Evolutionary conservation across 75 land plant genomes (phyloP), one percentile per base, ranked within the genome.

Genomic region (Pinus albicaulis): DNA sequence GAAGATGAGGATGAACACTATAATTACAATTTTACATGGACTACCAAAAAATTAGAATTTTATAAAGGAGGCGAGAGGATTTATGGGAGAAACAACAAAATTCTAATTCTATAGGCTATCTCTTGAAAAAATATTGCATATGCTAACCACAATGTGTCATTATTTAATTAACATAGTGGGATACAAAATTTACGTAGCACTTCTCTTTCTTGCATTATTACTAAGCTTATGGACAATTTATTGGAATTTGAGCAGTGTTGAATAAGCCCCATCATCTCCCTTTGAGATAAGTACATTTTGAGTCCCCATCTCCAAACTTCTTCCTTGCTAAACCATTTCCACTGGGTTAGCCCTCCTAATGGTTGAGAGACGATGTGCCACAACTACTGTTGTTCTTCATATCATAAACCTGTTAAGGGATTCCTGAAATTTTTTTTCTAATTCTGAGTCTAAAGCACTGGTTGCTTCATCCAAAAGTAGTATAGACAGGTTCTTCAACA

Each of bases 391-490:
- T 1, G 96, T 93, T 60, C 93, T 77, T 23, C 96, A 93, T 61
- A 93, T 88, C 96, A 93, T 93, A 83, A 93, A 87, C 15, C 91
- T 79, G 55, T 93, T 93, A n/a, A 93, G 84, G 12, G 96, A 92
- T 56, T 91, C 96, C 81, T 91, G 96, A 2, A 93, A 93, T 6
- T 88, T 81, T 63, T 87, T 90, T 72, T 93, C 96, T 3, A 93
- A 93, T 71, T 89, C 96, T 0, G 93, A 81, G 84, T 93, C 96
- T 71, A 93, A 75, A 16, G 96, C 96, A 70, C 96, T 93, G 14
- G 96, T 96, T 13, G 99, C 99, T 78, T 96, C 99, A 71, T 96
- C 99, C n/a, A 95, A 84, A 7, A 96, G 86, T 58, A 91, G 82
- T 25, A 90, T 93, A 20, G 90, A 91, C 4, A 93, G 96, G 74